phyloP scores from a whole-genome alignment of 2,329 filamentous ascomycete species.

The Teratosphaeria destructans region DNA sequence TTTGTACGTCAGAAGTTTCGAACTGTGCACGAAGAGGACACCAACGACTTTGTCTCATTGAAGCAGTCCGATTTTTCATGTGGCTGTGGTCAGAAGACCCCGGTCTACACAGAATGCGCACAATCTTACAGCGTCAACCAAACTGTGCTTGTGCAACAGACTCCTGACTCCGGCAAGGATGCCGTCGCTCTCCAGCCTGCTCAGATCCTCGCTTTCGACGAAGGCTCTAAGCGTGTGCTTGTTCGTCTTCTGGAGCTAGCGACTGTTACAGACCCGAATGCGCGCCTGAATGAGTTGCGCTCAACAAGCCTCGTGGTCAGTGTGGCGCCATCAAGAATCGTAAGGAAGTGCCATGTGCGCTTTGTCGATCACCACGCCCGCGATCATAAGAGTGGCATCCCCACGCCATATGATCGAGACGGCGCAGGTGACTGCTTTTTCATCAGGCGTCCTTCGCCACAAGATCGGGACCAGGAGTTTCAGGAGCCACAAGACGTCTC shows the following conservation, averaged over 20 bases:
- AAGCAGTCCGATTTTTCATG: conserved; percentile 47
- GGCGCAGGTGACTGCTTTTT: conserved; percentile 59
- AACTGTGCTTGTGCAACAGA: conserved; percentile 43
- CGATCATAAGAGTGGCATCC: conserved; percentile 30
- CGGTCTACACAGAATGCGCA: conserved; percentile 9
- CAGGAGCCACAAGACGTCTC: no score
- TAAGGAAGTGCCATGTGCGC: conserved; percentile 51
- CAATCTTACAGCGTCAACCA: conserved; percentile 43
- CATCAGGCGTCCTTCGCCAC: conserved; percentile 1
- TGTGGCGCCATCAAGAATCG: conserved; percentile 34
- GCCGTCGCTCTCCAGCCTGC: conserved; percentile 46
- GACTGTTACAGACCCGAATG: conserved; percentile 1
- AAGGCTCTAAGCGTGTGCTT: conserved; percentile 20
- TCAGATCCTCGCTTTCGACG: conserved; percentile 41
- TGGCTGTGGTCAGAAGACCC: conserved; percentile 19
- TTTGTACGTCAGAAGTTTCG: conserved; percentile 65
- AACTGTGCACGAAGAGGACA: conserved; percentile 33
- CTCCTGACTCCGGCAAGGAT: conserved; percentile 6
- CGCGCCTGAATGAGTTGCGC: conserved; percentile 48
- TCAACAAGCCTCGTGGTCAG: conserved; percentile 40
- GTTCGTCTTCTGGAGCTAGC: conserved; percentile 8
- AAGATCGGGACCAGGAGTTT: no score
- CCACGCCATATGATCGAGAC: conserved; percentile 52
- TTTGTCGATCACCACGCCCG: conserved; percentile 28
- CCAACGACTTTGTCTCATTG: conserved; percentile 51